A percentile compares a stretch with the other conserved stretches of the same genome.
These are phyloP conservation scores for Pugionium cornutum DNA, from an alignment of 345 rosid species.

Conservation along the genomic window DNA sequence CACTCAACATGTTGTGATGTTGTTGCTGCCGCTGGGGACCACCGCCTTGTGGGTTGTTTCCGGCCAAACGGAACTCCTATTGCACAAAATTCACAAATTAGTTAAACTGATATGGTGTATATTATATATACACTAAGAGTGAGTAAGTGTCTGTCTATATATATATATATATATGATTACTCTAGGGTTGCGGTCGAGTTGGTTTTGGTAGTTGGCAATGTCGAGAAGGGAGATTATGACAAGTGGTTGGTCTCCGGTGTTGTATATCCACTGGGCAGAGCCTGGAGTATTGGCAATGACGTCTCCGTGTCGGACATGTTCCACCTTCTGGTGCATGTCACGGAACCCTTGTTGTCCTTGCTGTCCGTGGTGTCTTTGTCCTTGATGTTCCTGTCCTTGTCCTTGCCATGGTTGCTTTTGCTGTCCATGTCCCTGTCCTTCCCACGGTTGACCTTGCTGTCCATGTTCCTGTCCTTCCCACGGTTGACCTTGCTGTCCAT, in stretches of 20 bases:
- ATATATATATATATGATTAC: constrained; percentile 37
- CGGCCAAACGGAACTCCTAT: constrained; percentile 68
- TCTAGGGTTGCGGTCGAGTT: constrained; percentile 67
- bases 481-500: constrained; percentile 26
- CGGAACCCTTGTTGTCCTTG: constrained; percentile 32
- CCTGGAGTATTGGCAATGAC: constrained; percentile 49
- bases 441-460: constrained; percentile 32
- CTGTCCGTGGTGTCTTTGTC: constrained; percentile 13
- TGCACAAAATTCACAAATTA: not conserved
- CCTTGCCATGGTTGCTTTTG: not conserved
- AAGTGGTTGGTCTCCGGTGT: constrained; percentile 48
- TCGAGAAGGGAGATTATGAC: constrained; percentile 44
- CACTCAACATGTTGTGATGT: constrained; percentile 41
- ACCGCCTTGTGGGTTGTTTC: constrained; percentile 53
- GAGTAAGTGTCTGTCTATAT: not conserved
- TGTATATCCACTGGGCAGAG: constrained; percentile 52
- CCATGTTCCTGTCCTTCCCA: not conserved
- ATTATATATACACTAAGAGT: not conserved
- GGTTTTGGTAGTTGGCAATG: constrained; percentile 52
- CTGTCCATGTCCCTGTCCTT: constrained; percentile 14
- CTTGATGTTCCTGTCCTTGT: constrained; percentile 27
- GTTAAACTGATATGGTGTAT: constrained; percentile 3
- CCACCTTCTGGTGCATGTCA: constrained; percentile 54
- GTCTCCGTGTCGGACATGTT: constrained; percentile 46
- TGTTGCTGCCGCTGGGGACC: constrained; percentile 23